Percentiles rank a stretch among this genome's conserved stretches.
These are phyloP conservation scores for Sporisorium scitamineum DNA, from an alignment of 1,284 basidiomycete genomes.

Conservation along the genomic window DNA sequence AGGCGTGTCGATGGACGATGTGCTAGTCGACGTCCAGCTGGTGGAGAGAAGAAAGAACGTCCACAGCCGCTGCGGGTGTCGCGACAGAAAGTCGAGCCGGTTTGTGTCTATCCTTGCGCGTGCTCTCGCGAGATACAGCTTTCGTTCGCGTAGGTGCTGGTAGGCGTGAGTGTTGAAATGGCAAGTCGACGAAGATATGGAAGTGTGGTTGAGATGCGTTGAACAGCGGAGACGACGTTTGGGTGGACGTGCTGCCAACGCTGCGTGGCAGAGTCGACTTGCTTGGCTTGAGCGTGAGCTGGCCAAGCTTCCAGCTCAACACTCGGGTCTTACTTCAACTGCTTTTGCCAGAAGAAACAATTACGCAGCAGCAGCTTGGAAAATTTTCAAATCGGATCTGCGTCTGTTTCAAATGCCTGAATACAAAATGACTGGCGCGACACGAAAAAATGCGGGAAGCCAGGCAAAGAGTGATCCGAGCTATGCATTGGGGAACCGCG, in stretches of 20 bases:
- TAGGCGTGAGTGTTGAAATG: neutral
- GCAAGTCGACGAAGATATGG: neutral
- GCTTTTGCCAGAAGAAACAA: no score
- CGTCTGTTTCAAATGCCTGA: constrained; percentile 3
- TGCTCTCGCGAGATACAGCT: neutral
- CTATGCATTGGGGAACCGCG: no score
- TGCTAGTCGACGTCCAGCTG: neutral
- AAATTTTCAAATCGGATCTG: constrained; percentile 25
- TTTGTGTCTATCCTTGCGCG: neutral
- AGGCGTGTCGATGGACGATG: neutral
- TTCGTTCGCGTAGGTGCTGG: neutral
- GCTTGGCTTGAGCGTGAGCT: neutral
- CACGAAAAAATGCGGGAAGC: no score
- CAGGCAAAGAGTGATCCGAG: no score
- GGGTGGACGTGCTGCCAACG: neutral
- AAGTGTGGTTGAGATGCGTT: neutral
- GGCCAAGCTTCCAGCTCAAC: constrained; percentile 42
- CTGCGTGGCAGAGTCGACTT: constrained; percentile 13
- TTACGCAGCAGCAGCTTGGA: no score
- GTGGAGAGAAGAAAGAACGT: neutral
- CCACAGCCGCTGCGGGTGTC: constrained; percentile 6
- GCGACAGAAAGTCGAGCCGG: neutral
- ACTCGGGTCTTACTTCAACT: no score
- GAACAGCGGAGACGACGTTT: neutral
- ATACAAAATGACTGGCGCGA: constrained; percentile 17